Evolutionary conservation across 202 grass and related monocot genomes (phyloP), one percentile per base, ranked within the genome.

Genomic region (Saccharum hybrid): DNA sequence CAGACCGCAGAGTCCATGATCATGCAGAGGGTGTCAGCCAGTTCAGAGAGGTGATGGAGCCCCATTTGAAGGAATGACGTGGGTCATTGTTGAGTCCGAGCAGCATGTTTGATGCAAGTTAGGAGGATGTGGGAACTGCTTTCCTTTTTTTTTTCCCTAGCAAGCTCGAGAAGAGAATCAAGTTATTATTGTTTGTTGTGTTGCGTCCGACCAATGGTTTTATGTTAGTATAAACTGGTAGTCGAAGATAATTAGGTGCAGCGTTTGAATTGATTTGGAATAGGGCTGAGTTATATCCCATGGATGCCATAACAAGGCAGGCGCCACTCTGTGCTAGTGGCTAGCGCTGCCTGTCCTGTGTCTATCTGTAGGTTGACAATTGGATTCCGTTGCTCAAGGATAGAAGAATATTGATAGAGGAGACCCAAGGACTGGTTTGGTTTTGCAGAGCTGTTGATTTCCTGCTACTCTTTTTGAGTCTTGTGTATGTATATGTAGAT

Each of bases 11-110:
- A 99, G 73, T 81, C 91, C 48, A 92, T 99, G 96, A 95, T 96
- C 49, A 89, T 89, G 89, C 91, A 99, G 87, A 99, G 90, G 88
- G 96, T 99, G 86, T 82, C 93, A 21, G 84, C 93, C 65, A 96
- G 80, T 49, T 92, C 89, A 0, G 96, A 99, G 69, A 88, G 85
- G 80, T 89, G 86, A 87, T 89, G n/a, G 38, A 10, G 8, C 52
- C 54, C 75, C 61, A 39, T 26, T 51, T 76, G 68, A n/a, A 81
- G 77, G 18, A 19, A 31, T 5, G 8, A 6, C 19, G 8, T 10
- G 10, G 11, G 2, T 13, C 41, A 26, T 61, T 26, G 57, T 12
- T 12, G 57, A 61, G 57, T 61, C 57, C 9, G 21, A 61, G 57
- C 57, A 64, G 68, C 41, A 57, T 68, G 79, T 51, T 68, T 40